Conservation (phyloP, 306 rosid genomes). For the Senna siamea region DNA sequence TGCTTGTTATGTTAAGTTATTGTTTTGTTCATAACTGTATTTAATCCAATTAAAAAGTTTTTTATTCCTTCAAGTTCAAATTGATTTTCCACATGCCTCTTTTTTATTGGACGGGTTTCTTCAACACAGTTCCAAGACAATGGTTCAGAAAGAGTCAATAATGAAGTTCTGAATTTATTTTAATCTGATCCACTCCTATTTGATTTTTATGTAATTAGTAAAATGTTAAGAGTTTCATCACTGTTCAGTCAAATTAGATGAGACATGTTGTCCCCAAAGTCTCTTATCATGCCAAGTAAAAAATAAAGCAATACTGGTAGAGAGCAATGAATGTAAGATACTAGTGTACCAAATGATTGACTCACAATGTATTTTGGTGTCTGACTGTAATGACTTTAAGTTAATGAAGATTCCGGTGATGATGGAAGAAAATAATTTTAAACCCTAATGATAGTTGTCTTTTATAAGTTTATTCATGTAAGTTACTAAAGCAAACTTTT, state of each 20-base stretch:
- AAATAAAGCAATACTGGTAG: not conserved
- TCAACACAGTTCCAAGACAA: not conserved
- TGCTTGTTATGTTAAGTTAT: not conserved
- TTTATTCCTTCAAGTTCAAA: slow-evolving; percentile 14
- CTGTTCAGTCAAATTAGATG: not conserved
- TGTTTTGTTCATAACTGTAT: not conserved
- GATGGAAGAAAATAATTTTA: slow-evolving; percentile 17
- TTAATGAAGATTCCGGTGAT: not conserved
- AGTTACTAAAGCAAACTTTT: too few species aligned
- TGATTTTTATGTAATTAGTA: too few species aligned
- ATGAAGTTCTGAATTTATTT: too few species aligned
- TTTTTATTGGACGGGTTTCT: not conserved
- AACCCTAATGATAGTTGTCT: slow-evolving; percentile 20
- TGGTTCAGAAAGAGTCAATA: not conserved
- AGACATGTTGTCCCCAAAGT: too few species aligned
- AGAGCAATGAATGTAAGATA: not conserved
- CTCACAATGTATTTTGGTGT: not conserved
- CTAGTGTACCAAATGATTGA: not conserved
- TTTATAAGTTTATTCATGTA: slow-evolving; percentile 2
- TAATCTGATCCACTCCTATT: too few species aligned
- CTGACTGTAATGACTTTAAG: slow-evolving; percentile 26
- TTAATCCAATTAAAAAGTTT: not conserved
- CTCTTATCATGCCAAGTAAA: not conserved
- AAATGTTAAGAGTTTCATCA: not conserved
- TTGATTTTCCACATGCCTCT: not conserved